Base-by-base conservation (phyloP, 2,329 filamentous ascomycete species). In the Paecilomyces sp. region DNA sequence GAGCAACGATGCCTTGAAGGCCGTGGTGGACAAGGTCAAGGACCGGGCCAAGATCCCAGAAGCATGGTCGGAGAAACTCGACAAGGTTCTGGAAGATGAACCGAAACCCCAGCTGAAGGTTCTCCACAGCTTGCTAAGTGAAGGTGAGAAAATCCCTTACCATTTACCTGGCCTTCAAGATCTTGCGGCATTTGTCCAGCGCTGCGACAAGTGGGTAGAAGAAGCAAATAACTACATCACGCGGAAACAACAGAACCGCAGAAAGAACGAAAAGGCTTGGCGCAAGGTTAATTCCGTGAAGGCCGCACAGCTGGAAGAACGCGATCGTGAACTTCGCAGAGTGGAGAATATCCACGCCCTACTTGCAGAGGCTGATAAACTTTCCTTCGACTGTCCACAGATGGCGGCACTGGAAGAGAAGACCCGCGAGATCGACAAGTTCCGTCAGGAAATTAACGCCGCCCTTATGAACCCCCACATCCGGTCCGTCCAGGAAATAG, bases 141-240 rank as follows among this genome's bases (percentile, higher is more conserved):
- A 99, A 81, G 94, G 94, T 74, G 94, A 99, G 78, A 92, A 91
- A 75, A 97, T 99, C 70, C 92, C 93, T 60, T 95, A 90, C 80
- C 88, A 91, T 60, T 83, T 99, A 63, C 86, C 88, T 65, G 92
- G 91, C 63, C 83, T 99, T 63, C 84, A 89, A 67, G 85, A 90
- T 67, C 83, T 99, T 67, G 89, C 87, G 76, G 85, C 88, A 65
- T 99, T 96, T 78, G 94, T 99, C 73, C 92, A 96, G 67, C 88
- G 91, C 69, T 97, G 94, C 80, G 95, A 96, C 75, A 92, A 96
- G 72, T 97, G 95, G 90, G 91, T 97, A 63, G 94, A 97, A 69
- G 93, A 97, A 77, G 94, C 94, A 65, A 94, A 91, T 69, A 92
- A 90, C 71, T 99, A 95, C 79, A 96, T 92, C 70, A 92, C 94